Conservation (phyloP, 2,329 filamentous ascomycete genomes). For the Beauveria sp. region DNA sequence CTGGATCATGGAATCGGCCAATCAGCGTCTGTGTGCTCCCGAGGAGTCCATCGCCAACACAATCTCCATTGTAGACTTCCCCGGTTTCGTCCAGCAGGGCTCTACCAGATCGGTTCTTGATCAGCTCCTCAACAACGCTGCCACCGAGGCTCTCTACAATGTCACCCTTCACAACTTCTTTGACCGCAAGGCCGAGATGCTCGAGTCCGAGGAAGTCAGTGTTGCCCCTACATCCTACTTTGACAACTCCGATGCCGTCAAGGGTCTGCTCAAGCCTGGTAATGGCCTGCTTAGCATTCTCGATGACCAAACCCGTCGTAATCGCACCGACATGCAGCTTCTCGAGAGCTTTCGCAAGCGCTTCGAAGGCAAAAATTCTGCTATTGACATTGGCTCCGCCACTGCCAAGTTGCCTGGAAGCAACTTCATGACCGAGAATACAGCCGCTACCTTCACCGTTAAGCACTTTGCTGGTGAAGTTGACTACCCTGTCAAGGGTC, state of each 20-base stretch:
- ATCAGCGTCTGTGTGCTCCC: constrained; percentile 77
- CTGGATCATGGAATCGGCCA: constrained; percentile 88
- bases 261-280: constrained; percentile 81
- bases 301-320: constrained; percentile 88
- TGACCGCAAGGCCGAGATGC: constrained; percentile 82
- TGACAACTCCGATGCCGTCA: constrained; percentile 92
- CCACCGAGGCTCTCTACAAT: constrained; percentile 86
- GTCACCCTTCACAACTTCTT: constrained; percentile 94
- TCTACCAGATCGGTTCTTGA: constrained; percentile 81
- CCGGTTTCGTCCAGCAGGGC: constrained; percentile 79
- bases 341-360: constrained; percentile 85
- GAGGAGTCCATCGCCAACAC: constrained; percentile 91
- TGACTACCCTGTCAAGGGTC: constrained; percentile 78
- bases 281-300: constrained; percentile 92
- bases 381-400: constrained; percentile 70
- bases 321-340: constrained; percentile 81
- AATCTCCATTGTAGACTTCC: constrained; percentile 91
- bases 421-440: constrained; percentile 82
- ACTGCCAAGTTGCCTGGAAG: constrained; percentile 75
- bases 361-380: constrained; percentile 89
- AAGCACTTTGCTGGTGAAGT: constrained; percentile 96
- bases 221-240: constrained; percentile 94
- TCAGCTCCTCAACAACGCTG: constrained; percentile 90
- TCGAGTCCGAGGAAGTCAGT: constrained; percentile 88
- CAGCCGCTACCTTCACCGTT: constrained; percentile 74